These are phyloP conservation scores for Aspergillus persii DNA, from an alignment of 2,329 filamentous ascomycete genomes.

Conservation along the genomic window DNA sequence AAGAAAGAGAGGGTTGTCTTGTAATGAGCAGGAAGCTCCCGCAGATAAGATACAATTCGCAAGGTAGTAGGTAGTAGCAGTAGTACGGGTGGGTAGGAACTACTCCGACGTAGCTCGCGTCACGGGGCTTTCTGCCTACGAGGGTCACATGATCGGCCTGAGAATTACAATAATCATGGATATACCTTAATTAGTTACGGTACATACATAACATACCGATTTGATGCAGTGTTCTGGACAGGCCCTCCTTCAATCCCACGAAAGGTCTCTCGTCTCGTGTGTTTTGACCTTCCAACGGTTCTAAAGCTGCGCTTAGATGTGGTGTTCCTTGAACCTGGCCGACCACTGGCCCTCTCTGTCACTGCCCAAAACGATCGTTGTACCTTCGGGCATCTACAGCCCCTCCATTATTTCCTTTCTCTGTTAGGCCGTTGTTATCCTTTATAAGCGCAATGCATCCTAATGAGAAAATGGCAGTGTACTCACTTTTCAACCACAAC, in stretches of 20 bases:
- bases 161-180: too few species aligned
- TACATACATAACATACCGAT: too few species aligned
- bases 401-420: not conserved
- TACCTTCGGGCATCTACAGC: not conserved
- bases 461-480: not conserved
- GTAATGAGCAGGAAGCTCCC: not conserved
- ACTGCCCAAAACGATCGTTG: not conserved
- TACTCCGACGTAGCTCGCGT: conserved; percentile 19
- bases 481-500: not conserved
- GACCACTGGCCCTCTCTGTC: not conserved
- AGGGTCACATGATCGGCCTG: conserved; percentile 16
- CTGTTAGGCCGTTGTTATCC: not conserved
- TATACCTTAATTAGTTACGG: too few species aligned
- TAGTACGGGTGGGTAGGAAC: not conserved
- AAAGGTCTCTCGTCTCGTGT: too few species aligned
- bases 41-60: not conserved
- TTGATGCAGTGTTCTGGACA: too few species aligned
- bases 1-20: not conserved
- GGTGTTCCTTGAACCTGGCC: not conserved
- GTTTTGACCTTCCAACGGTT: too few species aligned
- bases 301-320: not conserved
- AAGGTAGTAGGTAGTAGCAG: not conserved
- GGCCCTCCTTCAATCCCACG: too few species aligned
- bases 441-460: not conserved
- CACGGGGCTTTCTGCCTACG: conserved; percentile 30